Conservation (phyloP, 805 yeast genomes). For the Saturnispora galanensis region DNA sequence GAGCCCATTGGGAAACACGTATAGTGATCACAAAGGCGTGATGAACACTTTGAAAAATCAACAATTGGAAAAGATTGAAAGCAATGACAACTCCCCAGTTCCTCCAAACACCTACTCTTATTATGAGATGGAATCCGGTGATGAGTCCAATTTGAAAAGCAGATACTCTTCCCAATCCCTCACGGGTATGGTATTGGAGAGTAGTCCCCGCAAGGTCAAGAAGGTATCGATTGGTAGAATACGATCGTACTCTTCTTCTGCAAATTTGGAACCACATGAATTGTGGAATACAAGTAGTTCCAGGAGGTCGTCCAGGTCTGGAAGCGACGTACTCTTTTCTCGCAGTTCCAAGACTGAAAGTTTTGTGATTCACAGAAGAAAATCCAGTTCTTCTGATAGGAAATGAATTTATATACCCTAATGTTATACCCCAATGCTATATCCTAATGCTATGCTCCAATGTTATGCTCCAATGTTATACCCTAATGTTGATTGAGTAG, state of each 20-base stretch:
- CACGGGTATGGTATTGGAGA: background rate
- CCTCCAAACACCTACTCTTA: constrained; percentile 2
- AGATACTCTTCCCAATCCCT: constrained; percentile 2
- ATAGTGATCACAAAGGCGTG: background rate
- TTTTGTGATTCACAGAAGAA: background rate
- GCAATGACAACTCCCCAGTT: background rate
- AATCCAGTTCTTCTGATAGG: background rate
- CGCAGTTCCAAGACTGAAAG: no score
- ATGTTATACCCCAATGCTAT: no score
- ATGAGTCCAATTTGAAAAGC: background rate
- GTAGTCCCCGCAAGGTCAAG: background rate
- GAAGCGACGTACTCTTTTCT: no score
- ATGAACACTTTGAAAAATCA: background rate
- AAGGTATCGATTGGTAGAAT: background rate
- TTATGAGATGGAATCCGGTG: constrained; percentile 1
- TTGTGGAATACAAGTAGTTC: no score
- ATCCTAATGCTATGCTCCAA: no score
- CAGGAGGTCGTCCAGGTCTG: no score
- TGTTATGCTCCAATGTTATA: no score
- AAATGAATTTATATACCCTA: no score
- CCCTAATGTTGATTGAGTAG: no score
- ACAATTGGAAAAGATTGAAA: constrained; percentile 2
- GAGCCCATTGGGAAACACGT: constrained; percentile 2
- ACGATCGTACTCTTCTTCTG: constrained; percentile 1
- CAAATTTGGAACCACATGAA: no score